Conservation (phyloP, 2,329 filamentous ascomycete genomes). For the Pseudodiploospora longispora region DNA sequence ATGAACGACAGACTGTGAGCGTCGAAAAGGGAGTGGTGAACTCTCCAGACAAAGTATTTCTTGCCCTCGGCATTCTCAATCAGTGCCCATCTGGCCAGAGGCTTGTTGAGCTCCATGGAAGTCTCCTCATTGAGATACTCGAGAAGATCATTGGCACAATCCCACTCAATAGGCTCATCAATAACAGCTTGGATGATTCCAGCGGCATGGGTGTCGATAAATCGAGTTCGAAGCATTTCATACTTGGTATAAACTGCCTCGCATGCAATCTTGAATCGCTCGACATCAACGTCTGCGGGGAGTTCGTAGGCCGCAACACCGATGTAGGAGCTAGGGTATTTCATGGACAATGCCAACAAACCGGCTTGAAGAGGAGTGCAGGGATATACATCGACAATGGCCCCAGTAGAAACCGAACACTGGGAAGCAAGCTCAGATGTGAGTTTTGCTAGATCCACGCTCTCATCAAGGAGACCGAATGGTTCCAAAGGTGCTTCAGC, state of each 20-base stretch:
- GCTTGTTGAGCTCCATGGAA: no score
- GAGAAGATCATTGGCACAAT: not conserved
- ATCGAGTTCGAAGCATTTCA: no score
- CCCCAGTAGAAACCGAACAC: not conserved
- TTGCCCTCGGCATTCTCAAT: no score
- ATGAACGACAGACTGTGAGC: not conserved
- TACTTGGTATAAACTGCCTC: no score
- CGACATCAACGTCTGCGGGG: not conserved
- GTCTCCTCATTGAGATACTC: no score
- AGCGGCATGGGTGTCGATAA: not conserved
- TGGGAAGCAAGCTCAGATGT: not conserved
- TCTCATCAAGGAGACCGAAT: not conserved
- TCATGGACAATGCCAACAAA: not conserved
- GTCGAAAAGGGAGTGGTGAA: not conserved
- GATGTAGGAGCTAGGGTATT: not conserved
- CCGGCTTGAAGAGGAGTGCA: slow-evolving; percentile 1
- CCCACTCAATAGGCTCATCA: not conserved
- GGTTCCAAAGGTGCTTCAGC: no score
- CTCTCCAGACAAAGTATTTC: not conserved
- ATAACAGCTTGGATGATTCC: not conserved
- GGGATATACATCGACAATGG: not conserved
- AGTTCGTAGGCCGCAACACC: not conserved
- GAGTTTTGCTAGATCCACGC: not conserved
- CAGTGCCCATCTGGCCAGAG: no score
- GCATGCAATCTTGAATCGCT: not conserved